phyloP scores from a whole-genome alignment of 2,329 filamentous ascomycete genomes.

The Aureobasidium sp. region DNA sequence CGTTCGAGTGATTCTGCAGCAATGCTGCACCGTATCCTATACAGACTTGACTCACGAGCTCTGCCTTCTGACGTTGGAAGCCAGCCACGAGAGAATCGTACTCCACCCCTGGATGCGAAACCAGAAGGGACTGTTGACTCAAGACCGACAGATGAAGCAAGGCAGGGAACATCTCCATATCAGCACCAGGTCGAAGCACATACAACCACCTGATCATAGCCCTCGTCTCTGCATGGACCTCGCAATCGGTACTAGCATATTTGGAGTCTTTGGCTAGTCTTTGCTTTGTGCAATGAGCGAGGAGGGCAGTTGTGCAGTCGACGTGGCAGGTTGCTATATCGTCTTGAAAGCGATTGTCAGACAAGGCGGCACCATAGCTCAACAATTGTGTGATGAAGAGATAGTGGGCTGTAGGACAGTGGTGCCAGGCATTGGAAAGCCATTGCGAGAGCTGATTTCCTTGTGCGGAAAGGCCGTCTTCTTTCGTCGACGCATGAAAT shows the following conservation, averaged over 20 bases:
- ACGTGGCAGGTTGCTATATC: neutral
- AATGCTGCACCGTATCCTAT: neutral
- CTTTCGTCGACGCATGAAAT: too few relatives aligned
- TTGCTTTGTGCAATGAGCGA: neutral
- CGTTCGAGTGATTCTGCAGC: neutral
- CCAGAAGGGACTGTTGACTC: neutral
- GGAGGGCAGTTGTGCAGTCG: neutral
- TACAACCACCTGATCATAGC: neutral
- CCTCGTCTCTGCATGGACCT: neutral
- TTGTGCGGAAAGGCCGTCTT: neutral
- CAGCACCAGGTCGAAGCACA: neutral
- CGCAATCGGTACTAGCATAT: too few relatives aligned
- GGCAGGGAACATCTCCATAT: neutral
- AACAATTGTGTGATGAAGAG: neutral
- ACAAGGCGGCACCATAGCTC: neutral
- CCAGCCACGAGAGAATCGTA: neutral
- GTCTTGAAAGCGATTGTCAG: neutral
- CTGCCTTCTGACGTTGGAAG: neutral
- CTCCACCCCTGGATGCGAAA: neutral
- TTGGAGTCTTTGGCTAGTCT: neutral
- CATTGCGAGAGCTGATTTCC: neutral
- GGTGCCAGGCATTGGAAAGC: neutral
- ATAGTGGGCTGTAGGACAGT: neutral
- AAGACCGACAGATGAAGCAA: neutral
- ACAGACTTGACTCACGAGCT: neutral